A percentile compares a stretch with the other conserved stretches of the same genome.
phyloP scores from a whole-genome alignment of 345 rosid genomes.

The Bruguiera gymnorhiza region DNA sequence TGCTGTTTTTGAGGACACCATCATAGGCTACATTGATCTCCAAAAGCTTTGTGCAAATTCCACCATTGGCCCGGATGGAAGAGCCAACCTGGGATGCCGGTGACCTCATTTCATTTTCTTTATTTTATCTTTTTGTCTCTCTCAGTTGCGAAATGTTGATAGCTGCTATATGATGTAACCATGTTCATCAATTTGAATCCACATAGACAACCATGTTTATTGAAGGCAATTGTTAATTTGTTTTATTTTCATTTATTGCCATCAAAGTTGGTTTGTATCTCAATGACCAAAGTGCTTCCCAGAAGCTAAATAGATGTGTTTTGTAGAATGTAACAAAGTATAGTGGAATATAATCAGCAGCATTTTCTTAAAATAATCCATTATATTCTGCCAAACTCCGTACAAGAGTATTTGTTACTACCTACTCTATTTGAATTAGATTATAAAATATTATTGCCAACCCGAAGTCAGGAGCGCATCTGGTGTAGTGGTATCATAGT shows the following conservation, averaged over 20 bases:
- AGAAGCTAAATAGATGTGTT: too few relatives aligned
- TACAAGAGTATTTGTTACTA: too few relatives aligned
- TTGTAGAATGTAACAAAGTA: too few relatives aligned
- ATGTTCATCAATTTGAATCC: neutral
- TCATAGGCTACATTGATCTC: constrained; percentile 67
- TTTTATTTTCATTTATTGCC: neutral
- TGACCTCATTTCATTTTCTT: constrained; percentile 20
- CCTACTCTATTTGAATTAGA: too few relatives aligned
- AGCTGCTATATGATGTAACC: neutral
- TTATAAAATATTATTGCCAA: too few relatives aligned
- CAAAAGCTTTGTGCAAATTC: constrained; percentile 58
- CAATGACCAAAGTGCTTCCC: too few relatives aligned
- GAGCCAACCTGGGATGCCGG: constrained; percentile 60
- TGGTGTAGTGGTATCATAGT: constrained; percentile 96
- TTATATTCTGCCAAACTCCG: too few relatives aligned
- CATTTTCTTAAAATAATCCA: too few relatives aligned
- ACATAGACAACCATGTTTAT: neutral
- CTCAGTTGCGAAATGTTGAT: neutral
- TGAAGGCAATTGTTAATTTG: neutral
- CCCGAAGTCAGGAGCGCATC: constrained; percentile 41
- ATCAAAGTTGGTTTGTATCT: too few relatives aligned
- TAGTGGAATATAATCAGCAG: too few relatives aligned
- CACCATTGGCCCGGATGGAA: constrained; percentile 43
- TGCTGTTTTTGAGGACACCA: constrained; percentile 65
- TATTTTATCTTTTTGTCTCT: neutral